phyloP scores from a whole-genome alignment of 2,329 filamentous ascomycete genomes.

The Chrysoporthe cubensis region DNA sequence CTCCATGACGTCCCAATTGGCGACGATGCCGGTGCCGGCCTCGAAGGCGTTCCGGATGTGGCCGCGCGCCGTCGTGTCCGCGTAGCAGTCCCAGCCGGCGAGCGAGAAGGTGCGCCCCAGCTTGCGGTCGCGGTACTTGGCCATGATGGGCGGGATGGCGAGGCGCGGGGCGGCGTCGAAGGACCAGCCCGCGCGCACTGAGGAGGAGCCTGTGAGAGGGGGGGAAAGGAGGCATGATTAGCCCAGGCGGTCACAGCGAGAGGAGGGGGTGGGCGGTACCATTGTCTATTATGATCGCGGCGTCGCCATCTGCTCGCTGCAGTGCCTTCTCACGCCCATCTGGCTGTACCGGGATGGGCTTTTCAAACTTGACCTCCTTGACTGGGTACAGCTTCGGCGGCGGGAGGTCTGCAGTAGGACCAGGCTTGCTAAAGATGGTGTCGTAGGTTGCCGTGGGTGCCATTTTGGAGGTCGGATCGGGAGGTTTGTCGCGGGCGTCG shows the following conservation, averaged over 20 bases:
- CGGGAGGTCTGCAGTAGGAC: conserved; percentile 51
- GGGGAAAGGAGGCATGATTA: conserved; percentile 32
- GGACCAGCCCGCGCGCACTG: conserved; percentile 93
- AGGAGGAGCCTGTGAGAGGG: conserved; percentile 71
- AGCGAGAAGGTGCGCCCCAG: conserved; percentile 90
- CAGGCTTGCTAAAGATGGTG: conserved; percentile 41
- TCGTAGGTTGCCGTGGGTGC: conserved; percentile 50
- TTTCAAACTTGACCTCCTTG: conserved; percentile 65
- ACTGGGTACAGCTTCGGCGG: conserved; percentile 63
- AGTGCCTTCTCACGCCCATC: conserved; percentile 75
- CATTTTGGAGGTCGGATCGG: conserved; percentile 28
- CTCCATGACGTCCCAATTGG: conserved; percentile 98
- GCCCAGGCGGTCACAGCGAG: conserved; percentile 4
- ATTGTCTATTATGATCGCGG: conserved; percentile 97
- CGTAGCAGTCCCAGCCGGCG: conserved; percentile 89
- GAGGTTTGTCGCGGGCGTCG: conserved; percentile 2
- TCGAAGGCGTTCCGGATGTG: conserved; percentile 93
- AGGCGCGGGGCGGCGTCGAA: conserved; percentile 84
- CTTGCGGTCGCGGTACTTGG: conserved; percentile 94
- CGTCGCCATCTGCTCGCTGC: conserved; percentile 55
- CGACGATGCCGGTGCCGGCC: conserved; percentile 84
- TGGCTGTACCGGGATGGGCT: conserved; percentile 54
- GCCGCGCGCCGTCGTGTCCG: conserved; percentile 88
- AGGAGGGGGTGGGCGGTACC: conserved; percentile 56
- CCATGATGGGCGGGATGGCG: conserved; percentile 84